phyloP scores from a whole-genome alignment of 768 basidiomycete genomes.

The Macrolepiota fuliginosa region DNA sequence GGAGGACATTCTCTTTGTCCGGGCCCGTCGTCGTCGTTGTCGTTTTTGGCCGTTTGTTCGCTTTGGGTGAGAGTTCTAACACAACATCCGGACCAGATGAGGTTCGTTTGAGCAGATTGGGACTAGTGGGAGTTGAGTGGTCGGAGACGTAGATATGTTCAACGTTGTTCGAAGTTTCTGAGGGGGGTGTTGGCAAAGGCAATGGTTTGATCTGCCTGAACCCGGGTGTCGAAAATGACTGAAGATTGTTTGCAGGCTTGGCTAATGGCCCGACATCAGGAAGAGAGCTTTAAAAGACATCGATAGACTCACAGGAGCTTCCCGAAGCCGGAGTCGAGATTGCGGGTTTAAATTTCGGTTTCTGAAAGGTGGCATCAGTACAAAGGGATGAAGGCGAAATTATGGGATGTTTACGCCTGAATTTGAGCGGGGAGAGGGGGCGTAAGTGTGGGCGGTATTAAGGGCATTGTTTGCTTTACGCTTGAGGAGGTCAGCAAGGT shows the following conservation, averaged over 20 bases:
- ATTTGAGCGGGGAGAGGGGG: background rate
- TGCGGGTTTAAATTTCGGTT: conserved; percentile 48
- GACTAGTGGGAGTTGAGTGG: conserved; percentile 32
- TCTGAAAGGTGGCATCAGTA: conserved; percentile 1
- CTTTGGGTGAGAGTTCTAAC: conserved; percentile 27
- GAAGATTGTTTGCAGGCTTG: conserved; percentile 24
- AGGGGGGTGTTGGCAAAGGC: conserved; percentile 20
- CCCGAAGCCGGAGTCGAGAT: conserved; percentile 1
- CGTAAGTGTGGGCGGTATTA: background rate
- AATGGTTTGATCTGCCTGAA: conserved; percentile 23
- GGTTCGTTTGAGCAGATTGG: conserved; percentile 33
- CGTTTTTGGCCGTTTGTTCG: conserved; percentile 31
- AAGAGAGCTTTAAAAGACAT: too few species aligned
- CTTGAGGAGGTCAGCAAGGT: conserved; percentile 38
- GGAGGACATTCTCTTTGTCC: conserved; percentile 36
- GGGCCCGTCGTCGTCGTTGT: conserved; percentile 16
- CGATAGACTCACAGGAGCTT: background rate
- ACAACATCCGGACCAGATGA: conserved; percentile 36
- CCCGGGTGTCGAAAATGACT: conserved; percentile 46
- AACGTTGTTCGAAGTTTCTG: conserved; percentile 14
- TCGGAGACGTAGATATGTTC: conserved; percentile 35
- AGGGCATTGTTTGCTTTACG: conserved; percentile 15
- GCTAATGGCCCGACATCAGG: background rate
- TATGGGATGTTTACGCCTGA: background rate
- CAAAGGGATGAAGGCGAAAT: background rate